phyloP scores from a whole-genome alignment of 306 rosid genomes.

The Mimosa bimucronata region DNA sequence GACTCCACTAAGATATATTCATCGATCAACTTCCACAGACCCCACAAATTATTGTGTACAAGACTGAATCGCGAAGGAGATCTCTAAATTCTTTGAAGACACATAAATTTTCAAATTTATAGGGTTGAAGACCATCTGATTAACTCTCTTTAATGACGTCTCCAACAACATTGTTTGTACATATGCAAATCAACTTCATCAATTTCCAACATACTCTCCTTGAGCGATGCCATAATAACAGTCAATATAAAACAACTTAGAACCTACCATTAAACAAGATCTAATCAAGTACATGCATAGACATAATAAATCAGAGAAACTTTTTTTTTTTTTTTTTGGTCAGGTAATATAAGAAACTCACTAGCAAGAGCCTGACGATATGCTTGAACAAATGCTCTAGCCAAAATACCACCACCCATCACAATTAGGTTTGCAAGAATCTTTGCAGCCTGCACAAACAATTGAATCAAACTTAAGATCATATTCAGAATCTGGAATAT shows the following conservation, averaged over 20 bases:
- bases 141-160: background rate
- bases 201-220: background rate
- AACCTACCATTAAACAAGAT: slow-evolving; percentile 8
- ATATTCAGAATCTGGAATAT: background rate
- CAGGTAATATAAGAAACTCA: slow-evolving; percentile 39
- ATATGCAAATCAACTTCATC: background rate
- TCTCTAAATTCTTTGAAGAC: background rate
- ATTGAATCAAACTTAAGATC: background rate
- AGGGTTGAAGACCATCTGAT: background rate
- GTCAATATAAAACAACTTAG: background rate
- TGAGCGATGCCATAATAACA: background rate
- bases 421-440: slow-evolving; percentile 80
- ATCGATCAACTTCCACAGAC: background rate
- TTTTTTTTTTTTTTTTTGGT: background rate
- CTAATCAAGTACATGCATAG: background rate
- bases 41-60: background rate
- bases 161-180: background rate
- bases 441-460: slow-evolving; percentile 74
- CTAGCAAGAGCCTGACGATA: slow-evolving; percentile 86
- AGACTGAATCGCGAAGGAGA: background rate
- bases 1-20: background rate
- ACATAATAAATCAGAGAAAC: background rate
- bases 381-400: slow-evolving; percentile 79
- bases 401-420: slow-evolving; percentile 80
- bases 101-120: background rate